Percentiles rank a stretch among this genome's conserved stretches.
phyloP scores from a whole-genome alignment of 2,329 filamentous ascomycete genomes.

The Sarocladium brachiariae region DNA sequence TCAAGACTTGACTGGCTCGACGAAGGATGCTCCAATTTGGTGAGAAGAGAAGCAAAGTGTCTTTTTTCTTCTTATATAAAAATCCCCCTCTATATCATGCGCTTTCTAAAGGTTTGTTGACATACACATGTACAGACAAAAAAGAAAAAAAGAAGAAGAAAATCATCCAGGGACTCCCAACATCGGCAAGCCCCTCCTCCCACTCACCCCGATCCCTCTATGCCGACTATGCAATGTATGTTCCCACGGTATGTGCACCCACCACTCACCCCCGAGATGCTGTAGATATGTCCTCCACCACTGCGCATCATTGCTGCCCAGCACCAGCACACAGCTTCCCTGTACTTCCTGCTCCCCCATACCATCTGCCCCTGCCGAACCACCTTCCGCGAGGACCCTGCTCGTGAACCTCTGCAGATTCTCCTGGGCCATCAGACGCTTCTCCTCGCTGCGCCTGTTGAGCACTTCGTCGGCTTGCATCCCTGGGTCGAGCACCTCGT shows the following conservation, averaged over 20 bases:
- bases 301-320: slow-evolving; percentile 20
- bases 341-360: slow-evolving; percentile 10
- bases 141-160: no score
- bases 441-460: slow-evolving; percentile 17
- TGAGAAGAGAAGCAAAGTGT: no score
- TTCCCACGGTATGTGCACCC: slow-evolving; percentile 21
- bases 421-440: slow-evolving; percentile 15
- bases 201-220: slow-evolving; percentile 8
- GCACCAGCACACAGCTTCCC: slow-evolving; percentile 19
- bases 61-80: no score
- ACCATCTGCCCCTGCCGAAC: no score
- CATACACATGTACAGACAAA: no score
- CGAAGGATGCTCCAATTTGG: no score
- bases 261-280: slow-evolving; percentile 21
- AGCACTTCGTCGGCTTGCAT: slow-evolving; percentile 18
- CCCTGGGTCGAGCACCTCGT: slow-evolving; percentile 20
- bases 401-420: slow-evolving; percentile 17
- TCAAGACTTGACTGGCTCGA: no score
- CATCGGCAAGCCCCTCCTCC: slow-evolving; percentile 2
- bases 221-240: slow-evolving; percentile 16
- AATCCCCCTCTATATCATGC: no score
- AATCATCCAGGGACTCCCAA: background rate
- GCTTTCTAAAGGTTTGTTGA: no score
- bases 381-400: slow-evolving; percentile 11
- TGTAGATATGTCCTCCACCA: slow-evolving; percentile 21